Conservation (phyloP, 306 rosid genomes). For the Ziziphus jujuba region DNA sequence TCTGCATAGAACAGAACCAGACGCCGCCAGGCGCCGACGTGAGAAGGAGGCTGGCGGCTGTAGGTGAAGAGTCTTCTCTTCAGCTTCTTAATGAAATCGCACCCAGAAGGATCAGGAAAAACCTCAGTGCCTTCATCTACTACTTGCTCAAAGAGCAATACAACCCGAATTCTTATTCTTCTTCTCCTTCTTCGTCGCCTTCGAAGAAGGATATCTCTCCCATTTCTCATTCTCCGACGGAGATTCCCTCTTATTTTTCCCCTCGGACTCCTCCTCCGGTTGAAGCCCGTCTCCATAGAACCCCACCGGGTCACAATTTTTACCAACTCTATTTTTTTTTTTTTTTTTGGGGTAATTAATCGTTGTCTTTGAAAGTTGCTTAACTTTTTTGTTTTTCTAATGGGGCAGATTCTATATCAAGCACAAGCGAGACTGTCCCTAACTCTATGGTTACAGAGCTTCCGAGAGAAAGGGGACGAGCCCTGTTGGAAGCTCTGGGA, state of each 20-base stretch:
- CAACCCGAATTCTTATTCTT: no score
- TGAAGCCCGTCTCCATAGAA: no score
- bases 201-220: no score
- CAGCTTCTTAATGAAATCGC: background rate
- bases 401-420: background rate
- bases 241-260: no score
- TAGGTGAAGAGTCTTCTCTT: background rate
- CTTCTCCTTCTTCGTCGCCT: background rate
- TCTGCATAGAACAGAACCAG: background rate
- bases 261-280: background rate
- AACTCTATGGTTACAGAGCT: background rate
- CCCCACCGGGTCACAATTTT: no score
- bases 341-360: background rate
- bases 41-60: background rate
- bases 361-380: background rate
- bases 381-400: background rate
- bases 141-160: background rate
- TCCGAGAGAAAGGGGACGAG: background rate
- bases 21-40: background rate
- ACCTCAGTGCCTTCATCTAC: background rate
- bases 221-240: no score
- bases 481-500: constrained; percentile 1
- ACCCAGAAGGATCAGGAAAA: background rate
- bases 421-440: background rate
- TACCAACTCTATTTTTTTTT: no score